phyloP scores from a whole-genome alignment of 768 basidiomycete genomes.

The Termitomyces sp. region DNA sequence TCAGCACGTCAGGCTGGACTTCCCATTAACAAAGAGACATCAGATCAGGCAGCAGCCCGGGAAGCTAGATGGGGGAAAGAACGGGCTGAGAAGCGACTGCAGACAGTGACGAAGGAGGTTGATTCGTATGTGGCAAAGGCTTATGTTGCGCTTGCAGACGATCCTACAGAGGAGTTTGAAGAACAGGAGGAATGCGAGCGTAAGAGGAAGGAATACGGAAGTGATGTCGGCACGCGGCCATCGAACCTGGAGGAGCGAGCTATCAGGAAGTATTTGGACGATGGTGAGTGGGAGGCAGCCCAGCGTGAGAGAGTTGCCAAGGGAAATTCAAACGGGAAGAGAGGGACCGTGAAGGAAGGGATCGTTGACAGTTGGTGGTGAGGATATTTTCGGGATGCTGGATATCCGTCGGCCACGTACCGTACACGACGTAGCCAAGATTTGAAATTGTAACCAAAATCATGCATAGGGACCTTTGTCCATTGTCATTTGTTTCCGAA shows the following conservation, averaged over 20 bases:
- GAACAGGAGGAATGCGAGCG: conserved; percentile 27
- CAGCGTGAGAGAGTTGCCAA: conserved; percentile 1
- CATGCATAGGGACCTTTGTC: conserved; percentile 16
- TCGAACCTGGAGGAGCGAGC: conserved; percentile 42
- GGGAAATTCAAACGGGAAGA: conserved; percentile 3
- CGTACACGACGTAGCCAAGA: background rate
- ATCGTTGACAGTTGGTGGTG: background rate
- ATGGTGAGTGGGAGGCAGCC: conserved; percentile 63
- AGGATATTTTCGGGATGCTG: background rate
- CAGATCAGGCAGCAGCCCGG: conserved; percentile 26
- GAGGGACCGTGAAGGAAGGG: background rate
- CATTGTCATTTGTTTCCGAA: conserved; percentile 31
- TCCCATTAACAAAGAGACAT: conserved; percentile 15
- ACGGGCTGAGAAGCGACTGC: conserved; percentile 55
- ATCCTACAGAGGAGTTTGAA: conserved; percentile 23
- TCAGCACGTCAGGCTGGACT: conserved; percentile 23
- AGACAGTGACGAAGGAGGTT: conserved; percentile 61
- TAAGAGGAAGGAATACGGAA: conserved; percentile 11
- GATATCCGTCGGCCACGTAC: background rate
- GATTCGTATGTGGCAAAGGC: conserved; percentile 64
- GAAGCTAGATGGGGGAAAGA: conserved; percentile 43
- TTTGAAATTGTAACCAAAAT: background rate
- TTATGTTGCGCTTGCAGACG: conserved; percentile 65
- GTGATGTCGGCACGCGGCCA: background rate
- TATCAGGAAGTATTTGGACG: conserved; percentile 56